Evolutionary conservation across 345 rosid genomes (phyloP), one percentile per base, ranked within the genome.

Genomic region (Citrus unshiu): DNA sequence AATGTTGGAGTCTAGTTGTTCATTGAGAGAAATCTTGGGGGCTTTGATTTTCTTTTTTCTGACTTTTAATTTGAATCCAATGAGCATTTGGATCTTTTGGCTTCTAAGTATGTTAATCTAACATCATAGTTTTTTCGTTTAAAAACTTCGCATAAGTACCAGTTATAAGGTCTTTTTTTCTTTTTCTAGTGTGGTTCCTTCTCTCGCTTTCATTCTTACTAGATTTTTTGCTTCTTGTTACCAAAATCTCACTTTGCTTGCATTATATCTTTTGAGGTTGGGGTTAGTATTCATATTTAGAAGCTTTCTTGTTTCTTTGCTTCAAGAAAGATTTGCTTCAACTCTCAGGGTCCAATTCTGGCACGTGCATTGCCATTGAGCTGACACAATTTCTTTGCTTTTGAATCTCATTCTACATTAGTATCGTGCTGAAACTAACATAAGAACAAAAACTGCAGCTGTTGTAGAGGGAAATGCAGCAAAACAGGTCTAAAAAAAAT

Each of bases 371-470:
- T 72, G 58, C 59, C 6, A 56, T 67, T 24, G 68, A 19, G 54
- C 46, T 72, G 70, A 56, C 59, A 58, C 81, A 34, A 63, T 39
- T 58, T 72, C 66, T 61, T 10, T 66, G 39, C 32, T 78, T 67
- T 16, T 64, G 67, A 46, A 24, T 63, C 73, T 62, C 82, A 80
- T 82, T 68, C 54, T 24, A 61, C 18, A 46, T 34, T 37, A 68
- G 21, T 56, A 8, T 62, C 77, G 73, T 78, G 68, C 81, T 29
- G 39, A 21, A 25, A 29, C 63, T n/a, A n/a, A 61, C 29, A 43
- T 7, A 5, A 63, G 34, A 12, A 24, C 4, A 13, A 80, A 43
- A 37, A 37, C 25, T 18, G 3, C 1, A 4, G 39, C 0, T 57
- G 9, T 4, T 10, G 30, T 49, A 12, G 2, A 12, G 3, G 60